Evolutionary conservation across 768 basidiomycete species (phyloP), one percentile per base, ranked within the genome.

Genomic region (Lenzites betulinus): DNA sequence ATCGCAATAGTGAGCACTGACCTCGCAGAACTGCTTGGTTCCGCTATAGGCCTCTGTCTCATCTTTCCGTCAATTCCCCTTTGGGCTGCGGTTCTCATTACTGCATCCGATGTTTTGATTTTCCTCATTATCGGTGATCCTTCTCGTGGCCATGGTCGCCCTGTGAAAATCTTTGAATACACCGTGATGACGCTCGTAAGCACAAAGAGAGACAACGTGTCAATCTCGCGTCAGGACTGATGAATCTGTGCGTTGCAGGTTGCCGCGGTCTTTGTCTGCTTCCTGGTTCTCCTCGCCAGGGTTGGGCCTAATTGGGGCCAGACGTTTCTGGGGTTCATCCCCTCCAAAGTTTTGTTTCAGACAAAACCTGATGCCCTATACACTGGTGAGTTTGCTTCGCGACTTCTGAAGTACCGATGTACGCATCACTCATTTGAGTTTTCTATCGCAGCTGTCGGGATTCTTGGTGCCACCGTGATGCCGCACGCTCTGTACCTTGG

Each of bases 401-500:
- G 35, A 16, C 22, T 36, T 47, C 30, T 2, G 5, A 23, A 2
- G 23, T 18, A 22, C 23, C 7, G 43, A 39, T 54, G 51, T 71
- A 68, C 9, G 63, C 73, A n/a, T 75, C 74, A 43, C 28, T 62
- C 65, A 70, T 12, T n/a, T n/a, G n/a, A 69, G 70, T 20, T 58
- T 33, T 52, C 26, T 30, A 62, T 47, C 63, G n/a, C n/a, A 86
- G 84, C 86, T 44, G 83, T 89, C 53, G 89, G 88, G 25, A 86
- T 92, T 39, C 67, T 89, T 1, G 88, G 89, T 20, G 92, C 92
- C 1, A 96, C 93, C 2, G 87, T 93, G 54, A 95, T 95, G 93
- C 94, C 93, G 0, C 93, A 95, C 71, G 88, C 88, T 55, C 78
- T 96, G 20, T 93, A 90, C 77, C 79, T 96, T 13, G 94, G 93